Evolutionary conservation across 2,329 filamentous ascomycete genomes (phyloP), one percentile per base, ranked within the genome.

Genomic region (Stemphylium beticola): DNA sequence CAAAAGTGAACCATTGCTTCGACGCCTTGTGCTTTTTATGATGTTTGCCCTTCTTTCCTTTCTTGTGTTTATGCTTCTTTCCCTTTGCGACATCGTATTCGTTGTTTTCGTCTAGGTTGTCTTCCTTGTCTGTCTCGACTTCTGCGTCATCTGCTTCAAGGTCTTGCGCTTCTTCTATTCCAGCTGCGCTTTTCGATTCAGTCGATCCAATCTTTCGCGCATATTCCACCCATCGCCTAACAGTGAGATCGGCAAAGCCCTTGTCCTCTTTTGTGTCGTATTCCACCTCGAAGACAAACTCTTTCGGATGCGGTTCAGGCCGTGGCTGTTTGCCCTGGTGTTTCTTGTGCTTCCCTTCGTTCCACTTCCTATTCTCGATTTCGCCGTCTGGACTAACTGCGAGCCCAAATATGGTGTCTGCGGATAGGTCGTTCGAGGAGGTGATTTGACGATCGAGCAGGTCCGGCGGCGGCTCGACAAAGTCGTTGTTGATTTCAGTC

Each of bases 241-340:
- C 90, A 0, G 93, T 98, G 73, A 99, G 78, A 75, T 98, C 93
- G 57, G 85, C 83, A 72, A 93, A 97, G 1, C 88, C 75, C 53
- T 85, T 77, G 72, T 98, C 92, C 18, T 87, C 83, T 50, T 85
- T 88, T 0, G 93, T 98, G 72, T 87, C 87, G 73, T 99, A 99
- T 74, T 96, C 92, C 43, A 96, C 80, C 70, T 96, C 83, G 69
- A 86, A 98, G 14, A 81, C 72, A 73, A 97, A 92, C 31, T 84
- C 77, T 38, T 80, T 84, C 3, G 88, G 85, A 61, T 84, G 77
- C 1, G 87, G 84, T 58, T 82, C 79, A n/a, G 76, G 69, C 17
- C 75, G 74, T 7, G 77, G 76, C 49, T 75, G 74, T 55, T 76
- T 76, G n/a, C 72, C 74, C 44, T 74, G 84, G 59, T 84, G 79